These are phyloP conservation scores for Aureoboletus auriporus DNA, from an alignment of 768 basidiomycete species.

Conservation along the genomic window DNA sequence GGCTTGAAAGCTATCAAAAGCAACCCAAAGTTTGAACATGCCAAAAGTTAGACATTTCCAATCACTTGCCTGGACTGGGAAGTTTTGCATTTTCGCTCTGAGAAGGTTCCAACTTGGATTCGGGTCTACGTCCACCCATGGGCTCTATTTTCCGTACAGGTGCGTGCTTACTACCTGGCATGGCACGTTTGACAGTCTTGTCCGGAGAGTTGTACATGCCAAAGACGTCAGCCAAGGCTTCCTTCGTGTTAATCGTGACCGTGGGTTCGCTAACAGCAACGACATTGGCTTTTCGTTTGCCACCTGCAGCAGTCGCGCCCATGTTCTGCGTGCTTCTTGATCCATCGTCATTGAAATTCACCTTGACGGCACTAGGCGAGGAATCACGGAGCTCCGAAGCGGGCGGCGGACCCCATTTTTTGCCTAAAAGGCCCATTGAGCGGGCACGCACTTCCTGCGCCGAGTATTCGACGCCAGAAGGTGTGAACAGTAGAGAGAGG, in stretches of 20 bases:
- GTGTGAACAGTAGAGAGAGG: slow-evolving; percentile 67
- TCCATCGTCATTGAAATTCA: slow-evolving; percentile 62
- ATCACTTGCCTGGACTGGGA: slow-evolving; percentile 37
- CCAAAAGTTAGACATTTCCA: slow-evolving; percentile 12
- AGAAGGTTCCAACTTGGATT: slow-evolving; percentile 31
- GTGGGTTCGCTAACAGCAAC: slow-evolving; percentile 63
- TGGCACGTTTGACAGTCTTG: slow-evolving; percentile 53
- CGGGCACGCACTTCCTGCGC: slow-evolving; percentile 80
- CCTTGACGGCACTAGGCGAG: slow-evolving; percentile 35
- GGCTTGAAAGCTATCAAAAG: slow-evolving; percentile 47
- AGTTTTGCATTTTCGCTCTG: slow-evolving; percentile 22
- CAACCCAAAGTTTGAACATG: slow-evolving; percentile 14
- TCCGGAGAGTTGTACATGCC: slow-evolving; percentile 94
- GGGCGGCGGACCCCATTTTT: slow-evolving; percentile 76
- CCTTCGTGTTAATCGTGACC: slow-evolving; percentile 95
- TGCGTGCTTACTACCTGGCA: slow-evolving; percentile 69
- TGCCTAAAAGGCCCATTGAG: slow-evolving; percentile 77
- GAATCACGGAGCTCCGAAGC: slow-evolving; percentile 35
- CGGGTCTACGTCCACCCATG: slow-evolving; percentile 32
- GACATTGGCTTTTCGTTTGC: slow-evolving; percentile 42
- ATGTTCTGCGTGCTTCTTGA: slow-evolving; percentile 40
- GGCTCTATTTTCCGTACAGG: slow-evolving; percentile 66
- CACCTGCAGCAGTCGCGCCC: slow-evolving; percentile 25
- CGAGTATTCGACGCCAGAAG: slow-evolving; percentile 77
- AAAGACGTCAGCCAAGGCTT: slow-evolving; percentile 90